Conservation (phyloP, 2,329 filamentous ascomycete genomes). For the Fusarium sambucinum region DNA sequence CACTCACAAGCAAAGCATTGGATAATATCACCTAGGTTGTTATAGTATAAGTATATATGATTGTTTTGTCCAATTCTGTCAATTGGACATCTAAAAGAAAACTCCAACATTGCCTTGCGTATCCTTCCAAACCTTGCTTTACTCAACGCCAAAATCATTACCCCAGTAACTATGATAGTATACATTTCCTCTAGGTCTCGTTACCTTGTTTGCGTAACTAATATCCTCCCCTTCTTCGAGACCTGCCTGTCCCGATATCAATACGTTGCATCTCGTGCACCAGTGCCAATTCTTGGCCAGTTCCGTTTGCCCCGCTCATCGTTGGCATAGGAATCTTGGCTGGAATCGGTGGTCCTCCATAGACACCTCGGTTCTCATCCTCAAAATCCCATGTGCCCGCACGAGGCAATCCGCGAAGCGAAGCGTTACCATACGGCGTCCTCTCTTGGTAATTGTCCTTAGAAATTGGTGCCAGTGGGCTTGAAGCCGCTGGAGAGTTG, state of each 20-base stretch:
- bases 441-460: slow-evolving; percentile 65
- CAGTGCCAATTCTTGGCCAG: slow-evolving; percentile 67
- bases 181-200: slow-evolving; percentile 42
- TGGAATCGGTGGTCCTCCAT: slow-evolving; percentile 70
- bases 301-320: slow-evolving; percentile 61
- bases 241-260: slow-evolving; percentile 72
- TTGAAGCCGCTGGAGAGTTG: slow-evolving; percentile 55
- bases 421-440: slow-evolving; percentile 49
- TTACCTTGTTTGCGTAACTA: slow-evolving; percentile 46
- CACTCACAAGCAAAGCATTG: background rate
- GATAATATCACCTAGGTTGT: background rate
- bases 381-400: slow-evolving; percentile 66
- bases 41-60: slow-evolving; percentile 8
- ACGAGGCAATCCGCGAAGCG: slow-evolving; percentile 55
- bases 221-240: slow-evolving; percentile 63
- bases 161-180: slow-evolving; percentile 34
- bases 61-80: slow-evolving; percentile 10
- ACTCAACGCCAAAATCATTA: slow-evolving; percentile 36
- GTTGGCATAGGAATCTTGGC: slow-evolving; percentile 75
- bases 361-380: slow-evolving; percentile 64
- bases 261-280: slow-evolving; percentile 78
- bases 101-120: slow-evolving; percentile 30
- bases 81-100: slow-evolving; percentile 6
- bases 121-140: slow-evolving; percentile 16
- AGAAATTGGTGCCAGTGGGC: slow-evolving; percentile 66